Percentiles rank a stretch among this genome's conserved stretches.
Evolutionary conservation across 208 protist species (phyloP).

Genomic region (Trypanosoma boissoni): DNA sequence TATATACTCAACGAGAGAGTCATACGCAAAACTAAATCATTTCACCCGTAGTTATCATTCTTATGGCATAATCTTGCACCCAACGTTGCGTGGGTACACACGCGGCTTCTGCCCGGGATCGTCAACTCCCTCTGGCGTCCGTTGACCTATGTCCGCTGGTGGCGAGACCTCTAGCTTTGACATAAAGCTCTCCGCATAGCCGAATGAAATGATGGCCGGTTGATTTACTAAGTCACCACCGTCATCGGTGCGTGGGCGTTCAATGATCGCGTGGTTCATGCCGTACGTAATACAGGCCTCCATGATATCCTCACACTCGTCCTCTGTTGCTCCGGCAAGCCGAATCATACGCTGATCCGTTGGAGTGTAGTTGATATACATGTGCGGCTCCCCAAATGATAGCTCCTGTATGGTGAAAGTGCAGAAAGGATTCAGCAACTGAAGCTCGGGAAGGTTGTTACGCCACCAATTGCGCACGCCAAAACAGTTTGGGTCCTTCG

Average conservation of each 20-base stretch:
- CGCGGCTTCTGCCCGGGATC: conserved; percentile 87
- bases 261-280: conserved; percentile 86
- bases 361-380: conserved; percentile 89
- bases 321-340: conserved; percentile 85
- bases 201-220: conserved; percentile 84
- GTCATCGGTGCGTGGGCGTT: conserved; percentile 80
- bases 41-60: not conserved
- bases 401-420: conserved; percentile 89
- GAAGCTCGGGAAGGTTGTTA: conserved; percentile 88
- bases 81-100: conserved; percentile 80
- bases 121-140: conserved; percentile 81
- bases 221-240: conserved; percentile 87
- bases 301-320: conserved; percentile 90
- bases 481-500: conserved; percentile 91
- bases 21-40: not conserved
- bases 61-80: conserved; percentile 87
- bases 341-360: conserved; percentile 88
- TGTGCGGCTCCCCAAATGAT: conserved; percentile 88
- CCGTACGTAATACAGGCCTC: conserved; percentile 88
- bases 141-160: conserved; percentile 81
- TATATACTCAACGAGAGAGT: not conserved
- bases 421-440: conserved; percentile 88
- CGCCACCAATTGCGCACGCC: conserved; percentile 91
- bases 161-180: conserved; percentile 81
- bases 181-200: conserved; percentile 85